Conservation (phyloP, 148 eudicot species). For the Bassia scoparia region DNA sequence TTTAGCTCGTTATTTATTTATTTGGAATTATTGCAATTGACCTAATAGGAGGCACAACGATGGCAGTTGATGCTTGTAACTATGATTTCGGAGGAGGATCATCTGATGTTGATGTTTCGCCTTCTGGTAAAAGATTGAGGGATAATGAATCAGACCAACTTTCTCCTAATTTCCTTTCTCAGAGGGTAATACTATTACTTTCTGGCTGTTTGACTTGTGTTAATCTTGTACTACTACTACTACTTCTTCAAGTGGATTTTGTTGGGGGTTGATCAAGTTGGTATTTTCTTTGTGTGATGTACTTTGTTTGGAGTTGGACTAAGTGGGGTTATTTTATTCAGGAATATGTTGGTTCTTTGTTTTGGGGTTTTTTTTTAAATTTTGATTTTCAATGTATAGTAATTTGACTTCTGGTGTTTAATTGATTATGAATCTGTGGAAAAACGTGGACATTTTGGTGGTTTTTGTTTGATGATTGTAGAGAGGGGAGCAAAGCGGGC, state of each 20-base stretch:
- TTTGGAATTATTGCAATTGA: too few species aligned
- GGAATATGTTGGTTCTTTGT: too few species aligned
- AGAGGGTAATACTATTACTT: conserved; percentile 25
- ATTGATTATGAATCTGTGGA: neutral
- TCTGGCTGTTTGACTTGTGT: too few species aligned
- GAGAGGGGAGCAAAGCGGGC: conserved; percentile 56
- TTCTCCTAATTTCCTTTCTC: conserved; percentile 32
- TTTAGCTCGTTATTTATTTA: too few species aligned
- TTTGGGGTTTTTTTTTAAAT: too few species aligned
- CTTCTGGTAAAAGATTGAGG: conserved; percentile 46
- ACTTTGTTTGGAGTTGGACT: conserved; percentile 13
- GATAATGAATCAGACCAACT: conserved; percentile 42
- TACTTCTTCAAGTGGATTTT: conserved; percentile 6
- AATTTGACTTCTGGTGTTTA: conserved; percentile 7
- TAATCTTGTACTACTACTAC: too few species aligned
- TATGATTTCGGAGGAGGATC: conserved; percentile 34
- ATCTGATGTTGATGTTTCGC: conserved; percentile 33
- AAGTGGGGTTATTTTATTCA: conserved; percentile 26
- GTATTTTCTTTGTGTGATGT: neutral
- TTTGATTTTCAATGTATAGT: too few species aligned
- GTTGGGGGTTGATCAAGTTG: neutral
- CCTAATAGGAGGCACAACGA: too few species aligned
- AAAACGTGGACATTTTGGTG: neutral
- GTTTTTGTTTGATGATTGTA: conserved; percentile 17
- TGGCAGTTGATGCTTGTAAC: too few species aligned